These are phyloP conservation scores for Populus hybrid DNA, from an alignment of 441 rosid genomes.

Conservation along the genomic window DNA sequence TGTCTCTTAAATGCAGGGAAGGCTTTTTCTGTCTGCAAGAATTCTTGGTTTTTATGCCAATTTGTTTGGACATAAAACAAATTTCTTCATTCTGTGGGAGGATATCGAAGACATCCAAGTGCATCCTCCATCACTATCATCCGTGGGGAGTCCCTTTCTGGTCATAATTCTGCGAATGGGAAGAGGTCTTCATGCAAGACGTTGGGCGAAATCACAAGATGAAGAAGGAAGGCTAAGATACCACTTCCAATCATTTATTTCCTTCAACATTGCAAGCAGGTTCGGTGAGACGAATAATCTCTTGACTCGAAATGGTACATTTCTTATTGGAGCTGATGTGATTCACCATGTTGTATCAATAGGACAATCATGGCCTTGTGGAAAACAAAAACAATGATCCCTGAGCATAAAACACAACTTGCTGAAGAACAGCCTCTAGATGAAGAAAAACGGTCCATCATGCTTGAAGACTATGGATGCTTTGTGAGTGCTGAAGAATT, in stretches of 20 bases:
- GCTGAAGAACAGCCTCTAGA: constrained; percentile 54
- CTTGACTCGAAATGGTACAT: background rate
- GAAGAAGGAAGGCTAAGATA: constrained; percentile 76
- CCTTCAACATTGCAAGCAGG: constrained; percentile 75
- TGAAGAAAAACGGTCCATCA: constrained; percentile 36
- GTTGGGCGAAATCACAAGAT: constrained; percentile 74
- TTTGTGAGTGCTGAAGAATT: constrained; percentile 40
- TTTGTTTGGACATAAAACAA: constrained; percentile 79
- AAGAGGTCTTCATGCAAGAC: constrained; percentile 70
- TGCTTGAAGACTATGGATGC: constrained; percentile 32
- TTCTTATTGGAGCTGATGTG: constrained; percentile 3
- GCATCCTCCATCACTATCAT: constrained; percentile 66
- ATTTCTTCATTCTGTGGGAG: constrained; percentile 86
- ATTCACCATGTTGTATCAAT: constrained; percentile 23
- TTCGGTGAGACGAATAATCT: constrained; percentile 9
- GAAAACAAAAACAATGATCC: constrained; percentile 56
- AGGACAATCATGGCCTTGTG: constrained; percentile 84
- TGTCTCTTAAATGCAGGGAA: constrained; percentile 49
- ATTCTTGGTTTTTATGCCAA: constrained; percentile 82
- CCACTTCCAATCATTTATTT: constrained; percentile 75
- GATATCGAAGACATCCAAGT: constrained; percentile 72
- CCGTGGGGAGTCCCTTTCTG: constrained; percentile 71
- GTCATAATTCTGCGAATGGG: constrained; percentile 54
- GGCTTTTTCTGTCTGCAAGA: constrained; percentile 82
- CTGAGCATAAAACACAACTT: constrained; percentile 51